phyloP scores from a whole-genome alignment of 306 rosid species.

The Rubus idaeus region DNA sequence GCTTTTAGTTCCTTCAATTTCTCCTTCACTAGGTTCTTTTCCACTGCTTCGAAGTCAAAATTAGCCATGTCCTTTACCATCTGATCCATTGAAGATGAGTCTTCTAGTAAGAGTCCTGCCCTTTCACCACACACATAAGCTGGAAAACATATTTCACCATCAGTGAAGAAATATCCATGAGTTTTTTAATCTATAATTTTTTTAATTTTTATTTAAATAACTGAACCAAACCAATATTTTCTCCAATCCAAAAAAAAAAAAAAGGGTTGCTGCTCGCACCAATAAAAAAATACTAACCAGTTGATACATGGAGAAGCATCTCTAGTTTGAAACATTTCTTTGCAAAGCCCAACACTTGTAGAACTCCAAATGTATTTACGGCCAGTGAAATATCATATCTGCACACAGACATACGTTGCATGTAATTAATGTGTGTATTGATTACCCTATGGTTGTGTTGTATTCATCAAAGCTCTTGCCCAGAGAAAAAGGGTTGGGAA shows the following conservation, averaged over 20 bases:
- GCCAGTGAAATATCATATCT: slow-evolving; percentile 35
- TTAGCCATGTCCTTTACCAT: neutral
- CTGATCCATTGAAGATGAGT: slow-evolving; percentile 11
- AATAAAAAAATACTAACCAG: slow-evolving; percentile 16
- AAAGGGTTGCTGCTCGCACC: too few relatives aligned
- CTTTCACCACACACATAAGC: slow-evolving; percentile 36
- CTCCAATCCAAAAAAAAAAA: neutral
- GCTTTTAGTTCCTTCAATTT: slow-evolving; percentile 19
- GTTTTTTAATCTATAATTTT: too few relatives aligned
- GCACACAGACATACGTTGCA: neutral
- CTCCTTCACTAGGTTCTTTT: slow-evolving; percentile 26
- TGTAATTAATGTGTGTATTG: too few relatives aligned
- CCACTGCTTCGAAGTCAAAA: slow-evolving; percentile 27
- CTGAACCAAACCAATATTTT: neutral
- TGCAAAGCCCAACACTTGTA: slow-evolving; percentile 17
- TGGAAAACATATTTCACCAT: neutral
- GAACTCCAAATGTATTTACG: slow-evolving; percentile 32
- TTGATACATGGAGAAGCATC: slow-evolving; percentile 37
- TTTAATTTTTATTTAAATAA: too few relatives aligned
- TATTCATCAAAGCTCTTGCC: too few relatives aligned
- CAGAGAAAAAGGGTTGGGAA: too few relatives aligned
- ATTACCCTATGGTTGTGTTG: too few relatives aligned
- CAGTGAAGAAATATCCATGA: neutral
- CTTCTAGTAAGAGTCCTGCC: slow-evolving; percentile 20
- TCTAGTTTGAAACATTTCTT: slow-evolving; percentile 24